A percentile compares a stretch with the other conserved stretches of the same genome.
These are phyloP conservation scores for Clarireedia monteithiana DNA, from an alignment of 2,329 filamentous ascomycete species.

Conservation along the genomic window DNA sequence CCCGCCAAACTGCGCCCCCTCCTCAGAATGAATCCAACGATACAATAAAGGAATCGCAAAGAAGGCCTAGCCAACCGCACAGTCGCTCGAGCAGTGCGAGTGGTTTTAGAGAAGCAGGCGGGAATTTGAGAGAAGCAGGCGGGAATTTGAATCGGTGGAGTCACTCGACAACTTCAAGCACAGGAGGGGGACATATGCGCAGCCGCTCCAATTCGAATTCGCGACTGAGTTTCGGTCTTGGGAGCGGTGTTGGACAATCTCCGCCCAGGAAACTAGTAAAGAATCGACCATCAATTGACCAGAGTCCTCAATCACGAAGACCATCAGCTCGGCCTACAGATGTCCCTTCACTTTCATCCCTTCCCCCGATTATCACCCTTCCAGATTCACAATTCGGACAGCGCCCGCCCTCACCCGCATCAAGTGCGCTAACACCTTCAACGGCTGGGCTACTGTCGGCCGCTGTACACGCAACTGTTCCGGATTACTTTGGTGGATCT, in stretches of 20 bases:
- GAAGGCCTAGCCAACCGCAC: constrained; percentile 27
- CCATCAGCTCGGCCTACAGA: constrained; percentile 13
- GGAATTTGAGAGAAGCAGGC: constrained; percentile 36
- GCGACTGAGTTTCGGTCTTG: constrained; percentile 15
- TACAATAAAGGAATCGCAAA: constrained; percentile 13
- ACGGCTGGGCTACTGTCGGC: constrained; percentile 29
- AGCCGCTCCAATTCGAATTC: constrained; percentile 9
- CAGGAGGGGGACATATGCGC: constrained; percentile 20
- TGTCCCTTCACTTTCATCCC: constrained; percentile 9
- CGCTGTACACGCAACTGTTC: constrained; percentile 23
- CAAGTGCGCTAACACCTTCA: constrained; percentile 23
- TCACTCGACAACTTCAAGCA: constrained; percentile 43
- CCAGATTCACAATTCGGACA: constrained; percentile 18
- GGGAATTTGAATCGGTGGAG: constrained; percentile 47
- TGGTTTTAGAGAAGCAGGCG: constrained; percentile 32
- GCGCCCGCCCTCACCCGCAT: constrained; percentile 22
- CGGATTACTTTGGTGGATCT: constrained; percentile 26
- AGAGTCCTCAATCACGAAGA: constrained; percentile 14
- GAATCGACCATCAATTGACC: constrained; percentile 19
- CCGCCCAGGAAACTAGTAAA: constrained; percentile 23
- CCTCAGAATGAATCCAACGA: constrained; percentile 8
- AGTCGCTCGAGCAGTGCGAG: constrained; percentile 8
- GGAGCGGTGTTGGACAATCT: constrained; percentile 18
- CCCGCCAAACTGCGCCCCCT: constrained; percentile 8
- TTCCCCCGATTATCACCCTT: constrained; percentile 28